phyloP scores from a whole-genome alignment of 2,329 filamentous ascomycete species.

The Penicillium sp. region DNA sequence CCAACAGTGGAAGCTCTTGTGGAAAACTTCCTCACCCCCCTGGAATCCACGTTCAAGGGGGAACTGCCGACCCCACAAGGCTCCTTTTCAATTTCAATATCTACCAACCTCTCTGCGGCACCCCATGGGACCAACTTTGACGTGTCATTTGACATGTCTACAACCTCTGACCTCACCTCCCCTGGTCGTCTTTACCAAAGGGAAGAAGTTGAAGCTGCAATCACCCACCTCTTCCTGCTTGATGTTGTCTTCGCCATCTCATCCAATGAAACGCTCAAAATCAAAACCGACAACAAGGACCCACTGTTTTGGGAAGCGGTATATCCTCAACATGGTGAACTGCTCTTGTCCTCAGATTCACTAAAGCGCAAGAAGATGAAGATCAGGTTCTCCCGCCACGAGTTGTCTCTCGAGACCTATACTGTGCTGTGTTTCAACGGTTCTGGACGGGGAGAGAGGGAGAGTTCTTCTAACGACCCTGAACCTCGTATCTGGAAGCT shows the following conservation, averaged over 20 bases:
- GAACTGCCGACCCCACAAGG: constrained; percentile 36
- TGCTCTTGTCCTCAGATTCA: constrained; percentile 22
- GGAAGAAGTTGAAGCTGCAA: constrained; percentile 36
- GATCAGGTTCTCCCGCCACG: constrained; percentile 30
- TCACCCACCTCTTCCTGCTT: constrained; percentile 40
- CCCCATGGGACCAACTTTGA: constrained; percentile 44
- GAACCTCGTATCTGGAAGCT: constrained; percentile 27
- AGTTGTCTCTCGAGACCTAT: constrained; percentile 27
- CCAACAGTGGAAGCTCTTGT: constrained; percentile 44
- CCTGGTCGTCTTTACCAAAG: constrained; percentile 36
- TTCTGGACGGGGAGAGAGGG: constrained; percentile 12
- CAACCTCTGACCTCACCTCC: constrained; percentile 33
- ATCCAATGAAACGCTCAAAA: constrained; percentile 1
- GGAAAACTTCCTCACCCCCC: constrained; percentile 42
- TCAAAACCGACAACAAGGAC: neutral
- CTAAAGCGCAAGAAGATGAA: constrained; percentile 36
- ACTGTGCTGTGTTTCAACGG: constrained; percentile 20
- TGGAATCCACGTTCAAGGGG: constrained; percentile 47
- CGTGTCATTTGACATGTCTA: constrained; percentile 35
- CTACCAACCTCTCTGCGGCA: constrained; percentile 35
- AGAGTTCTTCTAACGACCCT: constrained; percentile 9
- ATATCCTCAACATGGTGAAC: constrained; percentile 40
- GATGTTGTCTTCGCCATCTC: constrained; percentile 40
- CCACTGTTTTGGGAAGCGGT: constrained; percentile 30
- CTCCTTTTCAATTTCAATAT: constrained; percentile 42